Evolutionary conservation across 2,329 filamentous ascomycete genomes (phyloP).

Genomic region (Penicillium crustosum): DNA sequence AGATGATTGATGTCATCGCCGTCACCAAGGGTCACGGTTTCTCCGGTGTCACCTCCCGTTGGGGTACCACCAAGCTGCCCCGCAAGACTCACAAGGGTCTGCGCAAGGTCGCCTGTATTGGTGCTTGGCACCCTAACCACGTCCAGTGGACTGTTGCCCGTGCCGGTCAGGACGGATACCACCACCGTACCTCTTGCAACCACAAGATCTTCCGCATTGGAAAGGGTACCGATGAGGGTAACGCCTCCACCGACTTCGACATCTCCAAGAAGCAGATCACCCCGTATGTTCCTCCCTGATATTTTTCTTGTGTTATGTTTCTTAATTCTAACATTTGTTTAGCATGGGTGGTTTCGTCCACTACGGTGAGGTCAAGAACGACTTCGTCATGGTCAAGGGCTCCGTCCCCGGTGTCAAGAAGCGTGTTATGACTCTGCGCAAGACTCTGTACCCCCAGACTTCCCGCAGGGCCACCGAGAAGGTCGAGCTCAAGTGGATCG

Average conservation of each 20-base stretch:
- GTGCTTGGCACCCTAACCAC: conserved; percentile 99
- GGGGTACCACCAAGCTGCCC: conserved; percentile 99
- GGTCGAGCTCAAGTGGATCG: conserved; percentile 99
- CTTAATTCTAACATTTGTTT: conserved; percentile 37
- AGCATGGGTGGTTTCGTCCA: conserved; percentile 99
- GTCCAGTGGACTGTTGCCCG: conserved; percentile 99
- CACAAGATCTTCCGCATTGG: conserved; percentile 99
- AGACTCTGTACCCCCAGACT: conserved; percentile 97
- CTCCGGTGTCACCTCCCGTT: conserved; percentile 94
- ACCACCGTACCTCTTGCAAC: conserved; percentile 99
- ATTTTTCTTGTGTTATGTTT: neutral
- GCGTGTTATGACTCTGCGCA: conserved; percentile 97
- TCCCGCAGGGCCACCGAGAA: conserved; percentile 96
- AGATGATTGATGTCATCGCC: conserved; percentile 99
- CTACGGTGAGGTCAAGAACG: conserved; percentile 99
- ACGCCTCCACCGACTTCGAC: conserved; percentile 92
- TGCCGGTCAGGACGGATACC: conserved; percentile 99
- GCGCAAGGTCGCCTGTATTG: conserved; percentile 99
- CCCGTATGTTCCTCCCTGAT: conserved; percentile 68
- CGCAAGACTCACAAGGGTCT: conserved; percentile 99
- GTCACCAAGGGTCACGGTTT: conserved; percentile 99
- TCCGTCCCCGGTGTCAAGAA: conserved; percentile 98
- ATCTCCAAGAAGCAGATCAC: conserved; percentile 99
- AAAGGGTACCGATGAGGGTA: conserved; percentile 85
- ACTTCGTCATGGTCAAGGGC: conserved; percentile 97